These are phyloP conservation scores for Ambrosia trifida DNA, from an alignment of 129 eudicot species.

Conservation along the genomic window DNA sequence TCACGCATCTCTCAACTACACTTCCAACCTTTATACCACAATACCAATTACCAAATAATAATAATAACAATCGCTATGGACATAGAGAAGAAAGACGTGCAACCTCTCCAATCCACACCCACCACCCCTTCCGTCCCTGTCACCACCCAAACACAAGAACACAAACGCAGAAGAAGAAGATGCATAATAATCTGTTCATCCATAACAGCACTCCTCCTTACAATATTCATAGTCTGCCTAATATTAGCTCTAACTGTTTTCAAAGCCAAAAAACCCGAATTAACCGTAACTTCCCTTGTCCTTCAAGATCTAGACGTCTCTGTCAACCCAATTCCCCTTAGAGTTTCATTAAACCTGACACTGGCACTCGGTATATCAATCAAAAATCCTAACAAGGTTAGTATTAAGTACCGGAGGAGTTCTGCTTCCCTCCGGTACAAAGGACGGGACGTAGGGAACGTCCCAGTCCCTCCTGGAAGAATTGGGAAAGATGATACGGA, in stretches of 20 bases:
- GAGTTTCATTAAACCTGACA: conserved; percentile 25
- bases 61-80: conserved; percentile 20
- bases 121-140: neutral
- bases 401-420: conserved; percentile 30
- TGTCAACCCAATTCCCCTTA: neutral
- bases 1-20: neutral
- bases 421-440: conserved; percentile 48
- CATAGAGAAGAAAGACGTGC: conserved; percentile 33
- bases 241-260: conserved; percentile 31
- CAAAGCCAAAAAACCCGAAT: conserved; percentile 27
- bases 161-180: conserved; percentile 28
- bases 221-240: conserved; percentile 15
- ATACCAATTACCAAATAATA: too few relatives aligned
- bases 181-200: conserved; percentile 35
- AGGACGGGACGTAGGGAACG: conserved; percentile 62
- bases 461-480: conserved; percentile 62
- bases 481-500: conserved; percentile 47
- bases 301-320: conserved; percentile 13
- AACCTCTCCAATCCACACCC: conserved; percentile 30
- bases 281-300: conserved; percentile 15
- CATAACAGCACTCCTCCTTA: conserved; percentile 7
- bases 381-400: conserved; percentile 36
- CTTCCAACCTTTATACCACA: neutral
- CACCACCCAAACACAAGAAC: neutral
- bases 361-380: conserved; percentile 20